phyloP scores from a whole-genome alignment of 352 stramenopile species.

The Phytopythium oedochilum region DNA sequence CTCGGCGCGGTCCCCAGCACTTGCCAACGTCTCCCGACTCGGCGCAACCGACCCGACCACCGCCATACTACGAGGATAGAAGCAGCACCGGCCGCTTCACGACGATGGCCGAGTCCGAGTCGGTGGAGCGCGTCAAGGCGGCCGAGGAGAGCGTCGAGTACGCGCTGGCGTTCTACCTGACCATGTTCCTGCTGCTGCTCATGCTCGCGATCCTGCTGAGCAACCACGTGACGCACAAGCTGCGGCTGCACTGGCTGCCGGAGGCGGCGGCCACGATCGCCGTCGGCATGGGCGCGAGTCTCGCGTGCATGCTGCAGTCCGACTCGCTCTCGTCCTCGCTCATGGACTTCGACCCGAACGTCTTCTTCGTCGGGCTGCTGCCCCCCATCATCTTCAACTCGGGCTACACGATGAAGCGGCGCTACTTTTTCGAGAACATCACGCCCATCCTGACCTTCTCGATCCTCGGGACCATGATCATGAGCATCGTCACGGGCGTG shows the following conservation, averaged over 20 bases:
- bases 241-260: slow-evolving; percentile 70
- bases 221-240: slow-evolving; percentile 74
- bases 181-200: slow-evolving; percentile 64
- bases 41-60: too few species aligned
- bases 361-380: slow-evolving; percentile 93
- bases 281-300: slow-evolving; percentile 48
- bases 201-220: slow-evolving; percentile 75
- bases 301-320: slow-evolving; percentile 58
- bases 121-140: slow-evolving; percentile 6
- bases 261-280: slow-evolving; percentile 66
- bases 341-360: slow-evolving; percentile 87
- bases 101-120: slow-evolving; percentile 1
- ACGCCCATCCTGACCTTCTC: slow-evolving; percentile 88
- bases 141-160: slow-evolving; percentile 72
- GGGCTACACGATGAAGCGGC: slow-evolving; percentile 89
- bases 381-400: slow-evolving; percentile 96
- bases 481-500: slow-evolving; percentile 80
- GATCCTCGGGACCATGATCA: slow-evolving; percentile 88
- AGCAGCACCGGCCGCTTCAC: too few species aligned
- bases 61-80: too few species aligned
- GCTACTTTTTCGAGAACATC: slow-evolving; percentile 92
- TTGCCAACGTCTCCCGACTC: not conserved
- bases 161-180: slow-evolving; percentile 74
- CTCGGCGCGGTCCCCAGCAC: not conserved
- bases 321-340: slow-evolving; percentile 66